These are phyloP conservation scores for Trichoderma guizhouense DNA, from an alignment of 2,329 filamentous ascomycete species.

Conservation along the genomic window DNA sequence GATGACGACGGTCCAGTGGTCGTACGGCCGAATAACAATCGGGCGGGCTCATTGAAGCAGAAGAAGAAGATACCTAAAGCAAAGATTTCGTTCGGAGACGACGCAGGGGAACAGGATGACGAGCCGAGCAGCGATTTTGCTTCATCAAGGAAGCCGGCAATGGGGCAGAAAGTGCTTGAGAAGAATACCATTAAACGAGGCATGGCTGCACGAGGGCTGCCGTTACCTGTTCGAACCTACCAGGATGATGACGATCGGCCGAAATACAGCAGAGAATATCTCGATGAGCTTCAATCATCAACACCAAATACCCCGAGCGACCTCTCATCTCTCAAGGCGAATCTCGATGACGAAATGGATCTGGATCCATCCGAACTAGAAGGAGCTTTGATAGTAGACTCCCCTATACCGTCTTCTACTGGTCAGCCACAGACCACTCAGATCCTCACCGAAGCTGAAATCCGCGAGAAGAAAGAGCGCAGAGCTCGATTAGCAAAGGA, in stretches of 20 bases:
- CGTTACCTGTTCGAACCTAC: conserved; percentile 46
- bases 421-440: conserved; percentile 35
- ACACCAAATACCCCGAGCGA: conserved; percentile 79
- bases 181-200: conserved; percentile 61
- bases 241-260: conserved; percentile 66
- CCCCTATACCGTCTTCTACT: conserved; percentile 30
- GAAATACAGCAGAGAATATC: conserved; percentile 79
- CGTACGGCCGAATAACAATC: conserved; percentile 46
- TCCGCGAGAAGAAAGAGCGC: conserved; percentile 85
- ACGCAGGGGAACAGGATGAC: conserved; percentile 48
- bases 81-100: conserved; percentile 72
- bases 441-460: conserved; percentile 81
- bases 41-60: conserved; percentile 50
- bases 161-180: conserved; percentile 63
- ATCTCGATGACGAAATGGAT: conserved; percentile 51
- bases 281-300: conserved; percentile 80
- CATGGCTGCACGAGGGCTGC: conserved; percentile 47
- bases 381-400: conserved; percentile 62
- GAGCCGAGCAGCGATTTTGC: conserved; percentile 50
- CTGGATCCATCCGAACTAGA: conserved; percentile 60
- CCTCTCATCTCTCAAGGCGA: conserved; percentile 43
- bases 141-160: conserved; percentile 62
- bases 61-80: conserved; percentile 61
- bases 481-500: conserved; percentile 73
- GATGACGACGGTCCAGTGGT: conserved; percentile 48